Percentiles rank a stretch among this genome's conserved stretches.
These are phyloP conservation scores for Hortaea sp. DNA, from an alignment of 2,329 filamentous ascomycete genomes.

Conservation along the genomic window DNA sequence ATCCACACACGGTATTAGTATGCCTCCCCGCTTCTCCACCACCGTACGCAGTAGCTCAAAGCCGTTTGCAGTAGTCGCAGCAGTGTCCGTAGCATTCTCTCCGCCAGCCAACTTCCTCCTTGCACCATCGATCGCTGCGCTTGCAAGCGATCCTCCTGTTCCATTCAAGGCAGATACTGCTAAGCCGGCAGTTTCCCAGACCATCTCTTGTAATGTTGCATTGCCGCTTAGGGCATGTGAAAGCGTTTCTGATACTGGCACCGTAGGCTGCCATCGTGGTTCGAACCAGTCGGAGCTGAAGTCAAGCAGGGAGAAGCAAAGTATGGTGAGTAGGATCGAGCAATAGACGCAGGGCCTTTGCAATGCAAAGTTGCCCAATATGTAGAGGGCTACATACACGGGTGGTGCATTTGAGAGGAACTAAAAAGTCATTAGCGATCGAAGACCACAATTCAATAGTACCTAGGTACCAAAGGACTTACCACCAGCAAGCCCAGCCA, in stretches of 20 bases:
- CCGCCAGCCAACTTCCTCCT: conserved; percentile 33
- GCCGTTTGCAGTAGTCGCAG: conserved; percentile 50
- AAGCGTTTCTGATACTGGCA: conserved; percentile 24
- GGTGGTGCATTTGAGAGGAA: conserved; percentile 33
- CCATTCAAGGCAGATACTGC: conserved; percentile 49
- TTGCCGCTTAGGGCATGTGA: conserved; percentile 22
- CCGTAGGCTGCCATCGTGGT: conserved; percentile 42
- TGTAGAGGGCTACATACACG: conserved; percentile 41
- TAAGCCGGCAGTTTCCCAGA: conserved; percentile 57
- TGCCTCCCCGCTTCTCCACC: conserved; percentile 65
- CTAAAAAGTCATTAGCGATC: neutral
- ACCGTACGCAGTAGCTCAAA: conserved; percentile 79
- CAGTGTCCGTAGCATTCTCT: conserved; percentile 33
- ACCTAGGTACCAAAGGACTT: neutral
- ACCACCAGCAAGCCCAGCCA: neutral
- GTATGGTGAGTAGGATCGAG: conserved; percentile 86
- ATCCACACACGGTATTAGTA: conserved; percentile 85
- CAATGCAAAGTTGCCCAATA: conserved; percentile 89
- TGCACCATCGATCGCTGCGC: conserved; percentile 54
- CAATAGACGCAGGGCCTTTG: conserved; percentile 97
- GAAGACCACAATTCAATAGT: neutral
- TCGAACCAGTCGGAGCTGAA: conserved; percentile 88
- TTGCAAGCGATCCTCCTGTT: conserved; percentile 57
- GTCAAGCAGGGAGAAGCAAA: conserved; percentile 94
- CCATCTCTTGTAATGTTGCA: conserved; percentile 28